Evolutionary conservation across 768 basidiomycete species (phyloP), one percentile per base, ranked within the genome.

Genomic region (Trametes punicea): DNA sequence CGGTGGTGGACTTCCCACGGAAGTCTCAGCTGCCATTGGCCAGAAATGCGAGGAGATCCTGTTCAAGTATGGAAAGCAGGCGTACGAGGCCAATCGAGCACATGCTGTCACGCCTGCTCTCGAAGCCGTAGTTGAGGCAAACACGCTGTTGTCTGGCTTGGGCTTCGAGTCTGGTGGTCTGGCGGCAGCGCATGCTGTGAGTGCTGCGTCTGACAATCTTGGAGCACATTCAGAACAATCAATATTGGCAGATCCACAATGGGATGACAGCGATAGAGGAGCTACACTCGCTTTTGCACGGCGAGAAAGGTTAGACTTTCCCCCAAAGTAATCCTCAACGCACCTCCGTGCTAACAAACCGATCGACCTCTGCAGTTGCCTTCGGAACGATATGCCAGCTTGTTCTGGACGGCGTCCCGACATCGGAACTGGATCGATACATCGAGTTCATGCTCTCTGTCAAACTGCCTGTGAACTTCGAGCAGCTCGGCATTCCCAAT

Each of bases 21-120:
- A 64, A 57, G 64, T 70, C n/a, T 62, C 67, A 1, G 59, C 59
- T 26, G 65, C 67, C 9, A 67, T 70, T 34, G 57, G 65, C 55
- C 47, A 58, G 21, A 70, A 70, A 62, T 70, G 69, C 64, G 69
- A 70, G 62, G 69, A 70, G 61, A 67, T 70, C 52, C 57, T 70
- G 62, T 68, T 70, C 63, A 60, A 62, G 63, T 70, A 62, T 49
- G 69, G 67, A 8, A 61, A 61, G 58, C 67, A 65, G 58, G 69
- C 69, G 41, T 65, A 64, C 57, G 65, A 70, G 50, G 67, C 69
- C 41, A 70, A 68, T 62, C 60, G 62, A 50, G 69, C 65, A 33
- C 44, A 62, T 34, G 65, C 62, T 15, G 54, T 67, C 29, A 70
- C 69, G 6, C 67, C 67, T 11, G 69, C 69, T 26, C 64, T 70